Base-by-base conservation (phyloP, 495 filamentous ascomycete species). In the Talaromyces proteolyticus region DNA sequence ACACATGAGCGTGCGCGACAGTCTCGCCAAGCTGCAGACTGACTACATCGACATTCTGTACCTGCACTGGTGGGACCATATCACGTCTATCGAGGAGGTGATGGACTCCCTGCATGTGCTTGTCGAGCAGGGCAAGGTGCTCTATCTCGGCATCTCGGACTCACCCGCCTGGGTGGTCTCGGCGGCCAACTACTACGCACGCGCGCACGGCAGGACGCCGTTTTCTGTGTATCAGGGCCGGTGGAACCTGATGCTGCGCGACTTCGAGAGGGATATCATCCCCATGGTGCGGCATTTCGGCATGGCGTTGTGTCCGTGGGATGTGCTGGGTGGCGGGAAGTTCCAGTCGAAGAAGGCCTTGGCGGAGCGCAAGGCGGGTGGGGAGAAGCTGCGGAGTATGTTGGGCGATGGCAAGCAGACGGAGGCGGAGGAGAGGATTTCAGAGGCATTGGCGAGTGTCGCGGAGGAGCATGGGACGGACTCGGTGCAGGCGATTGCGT, bases 221-320 rank as follows among this genome's bases (percentile, higher is more conserved):
- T 87, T 88, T 64, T 65, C 60, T 39, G 65, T 87, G 47, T 88
- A 87, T 64, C 81, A 85, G 60, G 85, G 84, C 23, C 65, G 61
- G 2, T 87, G 83, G 82, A 81, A 68, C 54, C 70, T 77, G 49
- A 51, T 69, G 63, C 17, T 64, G 3, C 65, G 79, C 6, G 77
- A 81, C 44, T 66, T 82, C 22, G 79, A 82, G 64, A 66, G 77
- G 0, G 79, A 82, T 3, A 77, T 82, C 42, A 58, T 81, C 6
- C 78, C 77, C 6, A 82, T 82, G 80, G 66, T 69, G 43, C 57
- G 66, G 20, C 59, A 63, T 18, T 73, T 78, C 53, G 79, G 78
- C 18, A 85, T 85, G 81, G 80, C 72, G 0, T 40, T 85, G n/a
- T 65, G 66, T 0, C 78, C 81, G 0, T 85, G 77, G 76, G 76